phyloP scores from a whole-genome alignment of 2,329 filamentous ascomycete species.

The Xylariaceae sp. region DNA sequence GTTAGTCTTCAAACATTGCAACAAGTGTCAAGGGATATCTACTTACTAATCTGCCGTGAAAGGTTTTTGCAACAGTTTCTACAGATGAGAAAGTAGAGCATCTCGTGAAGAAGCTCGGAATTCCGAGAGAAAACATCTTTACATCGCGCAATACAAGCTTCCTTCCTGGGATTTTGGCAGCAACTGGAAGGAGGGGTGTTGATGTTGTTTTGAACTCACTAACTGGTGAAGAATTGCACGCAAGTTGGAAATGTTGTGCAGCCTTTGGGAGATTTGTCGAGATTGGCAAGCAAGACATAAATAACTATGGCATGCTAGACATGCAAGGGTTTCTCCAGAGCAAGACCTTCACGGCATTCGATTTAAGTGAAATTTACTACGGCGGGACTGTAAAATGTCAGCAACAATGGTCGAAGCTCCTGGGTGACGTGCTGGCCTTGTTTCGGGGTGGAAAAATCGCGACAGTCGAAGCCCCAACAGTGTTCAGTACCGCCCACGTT shows the following conservation, averaged over 20 bases:
- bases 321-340: constrained; percentile 47
- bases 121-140: constrained; percentile 40
- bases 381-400: too few species aligned
- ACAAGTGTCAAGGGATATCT: neutral
- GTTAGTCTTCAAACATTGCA: neutral
- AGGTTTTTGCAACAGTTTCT: constrained; percentile 41
- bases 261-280: constrained; percentile 48
- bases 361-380: constrained; percentile 36
- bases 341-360: constrained; percentile 46
- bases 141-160: constrained; percentile 39
- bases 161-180: constrained; percentile 32
- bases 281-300: constrained; percentile 45
- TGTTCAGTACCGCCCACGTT: constrained; percentile 13
- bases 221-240: constrained; percentile 6
- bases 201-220: constrained; percentile 16
- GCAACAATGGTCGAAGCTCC: constrained; percentile 3
- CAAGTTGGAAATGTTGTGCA: constrained; percentile 42
- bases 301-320: constrained; percentile 42
- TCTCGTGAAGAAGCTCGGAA: constrained; percentile 36
- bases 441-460: constrained; percentile 4
- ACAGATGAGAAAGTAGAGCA: constrained; percentile 22
- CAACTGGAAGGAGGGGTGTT: constrained; percentile 9
- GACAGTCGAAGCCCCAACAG: neutral
- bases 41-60: neutral
- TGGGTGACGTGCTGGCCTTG: neutral